A percentile compares a stretch with the other conserved stretches of the same genome.
Evolutionary conservation across 441 rosid genomes (phyloP).

Genomic region (Corymbia calophylla): DNA sequence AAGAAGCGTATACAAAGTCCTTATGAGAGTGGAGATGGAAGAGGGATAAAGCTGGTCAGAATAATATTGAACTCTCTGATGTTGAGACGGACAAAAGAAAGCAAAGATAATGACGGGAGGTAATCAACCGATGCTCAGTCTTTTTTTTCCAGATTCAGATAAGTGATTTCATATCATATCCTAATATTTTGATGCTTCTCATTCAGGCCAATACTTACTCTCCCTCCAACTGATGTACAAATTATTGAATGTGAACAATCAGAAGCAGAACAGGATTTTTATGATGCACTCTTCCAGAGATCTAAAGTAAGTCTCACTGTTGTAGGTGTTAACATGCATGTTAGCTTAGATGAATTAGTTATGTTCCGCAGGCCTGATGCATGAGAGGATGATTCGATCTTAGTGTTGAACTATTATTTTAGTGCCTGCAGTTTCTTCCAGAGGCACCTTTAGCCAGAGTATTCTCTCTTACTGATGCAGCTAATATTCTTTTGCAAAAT

Average conservation of each 20-base stretch:
- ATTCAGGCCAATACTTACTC: conserved; percentile 62
- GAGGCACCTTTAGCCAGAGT: not conserved
- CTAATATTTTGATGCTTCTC: conserved; percentile 3
- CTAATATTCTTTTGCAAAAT: not conserved
- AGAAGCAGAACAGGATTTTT: conserved; percentile 57
- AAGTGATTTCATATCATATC: not conserved
- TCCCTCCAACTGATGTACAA: conserved; percentile 58
- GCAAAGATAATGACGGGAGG: conserved; percentile 61
- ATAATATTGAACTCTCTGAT: conserved; percentile 63
- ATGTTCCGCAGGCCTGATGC: not conserved
- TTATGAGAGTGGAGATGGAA: conserved; percentile 58
- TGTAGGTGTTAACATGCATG: not conserved
- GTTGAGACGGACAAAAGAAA: conserved; percentile 72
- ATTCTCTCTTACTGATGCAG: not conserved
- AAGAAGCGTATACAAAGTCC: conserved; percentile 57
- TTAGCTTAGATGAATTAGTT: not conserved
- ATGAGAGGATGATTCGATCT: not conserved
- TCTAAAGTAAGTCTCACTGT: conserved; percentile 34
- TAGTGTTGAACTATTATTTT: not conserved
- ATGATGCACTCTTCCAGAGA: conserved; percentile 57
- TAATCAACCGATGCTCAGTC: not conserved
- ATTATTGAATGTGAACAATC: conserved; percentile 54
- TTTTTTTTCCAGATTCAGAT: not conserved
- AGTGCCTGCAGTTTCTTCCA: not conserved
- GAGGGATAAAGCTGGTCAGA: conserved; percentile 51